phyloP scores from a whole-genome alignment of 1,139 yeast species.

The Geotrichum phurueaensis region DNA sequence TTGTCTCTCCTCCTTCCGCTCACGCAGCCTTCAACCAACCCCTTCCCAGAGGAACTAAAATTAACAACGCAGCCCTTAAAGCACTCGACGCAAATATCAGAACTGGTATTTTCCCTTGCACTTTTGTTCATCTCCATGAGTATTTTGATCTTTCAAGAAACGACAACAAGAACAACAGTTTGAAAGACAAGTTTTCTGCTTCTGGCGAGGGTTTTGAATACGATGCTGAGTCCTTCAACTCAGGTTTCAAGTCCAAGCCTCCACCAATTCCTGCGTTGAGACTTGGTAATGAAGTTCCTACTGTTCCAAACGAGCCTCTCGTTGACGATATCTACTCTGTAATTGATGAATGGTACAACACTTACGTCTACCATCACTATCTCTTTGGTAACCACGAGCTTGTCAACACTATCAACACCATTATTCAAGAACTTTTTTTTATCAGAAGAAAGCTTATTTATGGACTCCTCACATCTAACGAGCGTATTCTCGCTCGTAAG shows the following conservation, averaged over 20 bases:
- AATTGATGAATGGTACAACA: slow-evolving; percentile 33
- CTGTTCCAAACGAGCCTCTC: slow-evolving; percentile 29
- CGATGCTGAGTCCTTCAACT: slow-evolving; percentile 14
- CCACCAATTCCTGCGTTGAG: slow-evolving; percentile 33
- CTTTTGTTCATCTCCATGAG: slow-evolving; percentile 28
- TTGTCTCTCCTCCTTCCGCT: slow-evolving; percentile 34
- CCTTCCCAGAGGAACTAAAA: slow-evolving; percentile 22
- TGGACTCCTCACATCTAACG: slow-evolving; percentile 55
- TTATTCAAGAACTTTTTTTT: slow-evolving; percentile 50
- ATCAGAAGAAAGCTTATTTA: slow-evolving; percentile 55
- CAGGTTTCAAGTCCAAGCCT: slow-evolving; percentile 22
- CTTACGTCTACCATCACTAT: slow-evolving; percentile 31
- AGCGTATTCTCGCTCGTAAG: slow-evolving; percentile 50
- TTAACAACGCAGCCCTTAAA: slow-evolving; percentile 26
- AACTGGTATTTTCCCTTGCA: slow-evolving; percentile 32
- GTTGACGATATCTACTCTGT: slow-evolving; percentile 34
- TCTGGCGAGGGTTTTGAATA: slow-evolving; percentile 11
- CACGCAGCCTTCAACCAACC: slow-evolving; percentile 31
- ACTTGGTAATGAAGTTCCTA: slow-evolving; percentile 28
- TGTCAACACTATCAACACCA: slow-evolving; percentile 31
- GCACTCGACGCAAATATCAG: slow-evolving; percentile 28
- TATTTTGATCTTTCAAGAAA: slow-evolving; percentile 25
- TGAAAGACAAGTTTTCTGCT: slow-evolving; percentile 12
- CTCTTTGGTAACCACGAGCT: slow-evolving; percentile 36
- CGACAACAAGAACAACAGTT: not conserved